These are phyloP conservation scores for Biancaea sappan DNA, from an alignment of 306 rosid species.

Conservation along the genomic window DNA sequence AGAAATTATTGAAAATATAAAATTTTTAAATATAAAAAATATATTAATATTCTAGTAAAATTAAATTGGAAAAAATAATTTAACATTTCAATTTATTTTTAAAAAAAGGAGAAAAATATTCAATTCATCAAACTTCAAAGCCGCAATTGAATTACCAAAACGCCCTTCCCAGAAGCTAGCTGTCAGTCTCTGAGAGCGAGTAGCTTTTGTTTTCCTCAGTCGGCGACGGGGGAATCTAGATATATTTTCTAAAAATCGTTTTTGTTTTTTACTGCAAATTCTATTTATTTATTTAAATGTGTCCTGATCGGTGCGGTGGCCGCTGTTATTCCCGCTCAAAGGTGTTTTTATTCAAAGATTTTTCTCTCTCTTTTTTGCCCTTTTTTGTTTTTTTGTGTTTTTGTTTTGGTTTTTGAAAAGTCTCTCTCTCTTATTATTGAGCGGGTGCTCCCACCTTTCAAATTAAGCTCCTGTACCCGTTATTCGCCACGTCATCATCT, in stretches of 20 bases:
- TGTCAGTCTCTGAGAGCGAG: not conserved
- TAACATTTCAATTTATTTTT: too few species aligned
- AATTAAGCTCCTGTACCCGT: constrained; percentile 32
- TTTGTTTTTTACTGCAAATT: not conserved
- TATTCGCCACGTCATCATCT: constrained; percentile 49
- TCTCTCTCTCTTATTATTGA: constrained; percentile 31
- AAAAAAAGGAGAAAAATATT: too few species aligned
- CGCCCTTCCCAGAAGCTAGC: too few species aligned
- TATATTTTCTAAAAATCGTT: not conserved
- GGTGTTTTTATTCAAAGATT: constrained; percentile 42
- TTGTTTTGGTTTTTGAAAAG: too few species aligned
- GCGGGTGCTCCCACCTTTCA: constrained; percentile 43
- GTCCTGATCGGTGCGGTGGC: constrained; percentile 44
- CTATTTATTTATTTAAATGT: not conserved
- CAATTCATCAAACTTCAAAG: too few species aligned
- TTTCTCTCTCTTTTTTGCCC: constrained; percentile 19
- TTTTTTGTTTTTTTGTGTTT: too few species aligned
- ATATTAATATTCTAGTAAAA: too few species aligned
- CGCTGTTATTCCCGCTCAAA: constrained; percentile 89
- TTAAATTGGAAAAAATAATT: too few species aligned
- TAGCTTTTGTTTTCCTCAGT: not conserved
- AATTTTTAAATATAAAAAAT: too few species aligned
- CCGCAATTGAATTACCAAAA: not conserved
- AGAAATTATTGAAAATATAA: too few species aligned
- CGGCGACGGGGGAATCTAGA: not conserved